Conservation (phyloP, 208 protist genomes). For the Acanthamoeba culbertsoni region DNA sequence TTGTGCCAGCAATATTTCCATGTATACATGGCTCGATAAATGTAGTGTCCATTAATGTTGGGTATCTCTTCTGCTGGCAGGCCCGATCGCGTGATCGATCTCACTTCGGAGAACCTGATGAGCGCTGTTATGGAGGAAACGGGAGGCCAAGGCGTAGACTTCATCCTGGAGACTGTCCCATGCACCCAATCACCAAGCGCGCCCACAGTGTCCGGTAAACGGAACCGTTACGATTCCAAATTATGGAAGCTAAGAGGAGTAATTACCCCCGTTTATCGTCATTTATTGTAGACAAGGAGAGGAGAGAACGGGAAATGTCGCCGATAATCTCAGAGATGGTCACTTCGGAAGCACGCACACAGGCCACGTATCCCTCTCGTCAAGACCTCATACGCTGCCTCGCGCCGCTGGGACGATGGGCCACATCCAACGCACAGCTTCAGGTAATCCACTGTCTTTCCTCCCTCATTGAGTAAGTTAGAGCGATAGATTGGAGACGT, state of each 20-base stretch:
- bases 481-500: no score
- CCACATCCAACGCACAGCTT: background rate
- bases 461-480: no score
- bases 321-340: constrained; percentile 21
- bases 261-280: background rate
- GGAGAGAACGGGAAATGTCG: background rate
- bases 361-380: background rate
- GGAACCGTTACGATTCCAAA: no score
- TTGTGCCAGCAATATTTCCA: no score
- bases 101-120: background rate
- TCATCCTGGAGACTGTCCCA: background rate
- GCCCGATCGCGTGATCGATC: background rate
- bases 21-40: background rate
- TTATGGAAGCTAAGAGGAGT: no score
- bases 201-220: background rate
- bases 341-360: background rate
- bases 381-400: background rate
- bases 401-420: constrained; percentile 33
- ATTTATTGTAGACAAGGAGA: background rate
- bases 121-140: constrained; percentile 17
- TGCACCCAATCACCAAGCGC: background rate
- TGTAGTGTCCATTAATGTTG: background rate
- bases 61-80: background rate
- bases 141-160: constrained; percentile 4
- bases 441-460: background rate